Percentiles rank a stretch among this genome's conserved stretches.
phyloP scores from a whole-genome alignment of 495 filamentous ascomycete genomes.

The Cladorrhinum samala region DNA sequence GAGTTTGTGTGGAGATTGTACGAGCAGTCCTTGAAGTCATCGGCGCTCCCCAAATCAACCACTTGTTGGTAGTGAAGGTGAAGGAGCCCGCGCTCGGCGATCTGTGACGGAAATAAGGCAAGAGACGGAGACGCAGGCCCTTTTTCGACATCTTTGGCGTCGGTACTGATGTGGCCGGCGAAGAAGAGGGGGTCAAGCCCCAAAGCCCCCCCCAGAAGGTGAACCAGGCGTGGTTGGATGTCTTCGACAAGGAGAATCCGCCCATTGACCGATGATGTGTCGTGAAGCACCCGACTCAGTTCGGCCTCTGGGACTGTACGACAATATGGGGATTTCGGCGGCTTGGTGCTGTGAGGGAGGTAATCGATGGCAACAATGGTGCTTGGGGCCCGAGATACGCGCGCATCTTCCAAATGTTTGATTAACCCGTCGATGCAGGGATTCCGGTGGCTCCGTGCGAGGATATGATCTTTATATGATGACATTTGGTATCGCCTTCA shows the following conservation, averaged over 20 bases:
- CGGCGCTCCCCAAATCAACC: constrained; percentile 6
- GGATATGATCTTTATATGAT: constrained; percentile 6
- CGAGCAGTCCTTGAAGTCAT: constrained; percentile 2
- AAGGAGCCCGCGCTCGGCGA: constrained; percentile 8
- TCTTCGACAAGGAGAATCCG: constrained; percentile 11
- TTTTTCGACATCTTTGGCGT: constrained; percentile 8
- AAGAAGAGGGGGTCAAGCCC: constrained; percentile 9
- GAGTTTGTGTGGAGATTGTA: constrained; percentile 7
- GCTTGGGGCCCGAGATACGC: constrained; percentile 2
- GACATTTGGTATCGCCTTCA: not conserved
- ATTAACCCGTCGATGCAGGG: constrained; percentile 7
- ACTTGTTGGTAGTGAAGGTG: constrained; percentile 13
- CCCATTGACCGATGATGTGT: constrained; percentile 7
- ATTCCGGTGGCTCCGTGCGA: constrained; percentile 5
- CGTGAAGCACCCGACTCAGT: constrained; percentile 1
- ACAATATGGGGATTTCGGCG: too few relatives aligned
- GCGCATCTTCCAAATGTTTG: constrained; percentile 1
- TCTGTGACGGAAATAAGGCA: constrained; percentile 8
- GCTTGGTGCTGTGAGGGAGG: not conserved
- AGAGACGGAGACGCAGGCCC: constrained; percentile 6
- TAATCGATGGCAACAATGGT: constrained; percentile 10
- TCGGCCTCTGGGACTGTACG: constrained; percentile 3
- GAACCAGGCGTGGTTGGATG: constrained; percentile 5
- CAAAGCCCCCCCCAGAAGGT: constrained; percentile 4
- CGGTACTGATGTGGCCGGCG: constrained; percentile 8